phyloP scores from a whole-genome alignment of 805 yeast genomes.

The Candida peoriensis region DNA sequence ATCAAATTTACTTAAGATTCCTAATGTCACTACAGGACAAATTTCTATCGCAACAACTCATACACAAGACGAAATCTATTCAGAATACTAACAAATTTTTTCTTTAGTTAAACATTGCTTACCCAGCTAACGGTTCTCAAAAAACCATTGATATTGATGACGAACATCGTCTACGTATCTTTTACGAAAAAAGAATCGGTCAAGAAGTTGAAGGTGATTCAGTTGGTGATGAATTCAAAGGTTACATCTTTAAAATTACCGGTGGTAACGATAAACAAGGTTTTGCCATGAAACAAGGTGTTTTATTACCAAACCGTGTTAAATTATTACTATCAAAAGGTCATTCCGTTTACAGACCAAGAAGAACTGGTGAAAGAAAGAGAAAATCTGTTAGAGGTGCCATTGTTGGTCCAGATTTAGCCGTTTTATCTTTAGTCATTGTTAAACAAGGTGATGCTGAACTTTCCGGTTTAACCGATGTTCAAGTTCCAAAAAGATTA shows the following conservation, averaged over 20 bases:
- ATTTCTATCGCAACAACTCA: too few relatives aligned
- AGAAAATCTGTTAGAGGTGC: constrained; percentile 99
- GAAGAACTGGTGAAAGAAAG: constrained; percentile 99
- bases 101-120: constrained; percentile 87
- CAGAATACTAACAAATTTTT: constrained; percentile 8
- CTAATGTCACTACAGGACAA: too few relatives aligned
- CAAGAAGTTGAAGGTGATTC: constrained; percentile 99
- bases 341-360: constrained; percentile 98
- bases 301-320: constrained; percentile 98
- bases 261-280: constrained; percentile 99
- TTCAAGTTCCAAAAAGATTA: constrained; percentile 95
- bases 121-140: constrained; percentile 99
- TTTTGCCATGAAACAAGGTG: constrained; percentile 99
- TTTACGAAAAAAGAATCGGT: constrained; percentile 99
- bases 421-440: constrained; percentile 88
- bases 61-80: too few relatives aligned
- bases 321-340: constrained; percentile 88
- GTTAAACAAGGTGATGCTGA: constrained; percentile 97
- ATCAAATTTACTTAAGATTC: constrained; percentile 57
- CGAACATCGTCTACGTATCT: constrained; percentile 96
- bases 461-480: constrained; percentile 92
- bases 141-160: constrained; percentile 97
- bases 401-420: constrained; percentile 93
- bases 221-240: constrained; percentile 97
- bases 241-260: constrained; percentile 96